Evolutionary conservation across 805 yeast genomes (phyloP), one percentile per base, ranked within the genome.

Genomic region (Candida suzukii): DNA sequence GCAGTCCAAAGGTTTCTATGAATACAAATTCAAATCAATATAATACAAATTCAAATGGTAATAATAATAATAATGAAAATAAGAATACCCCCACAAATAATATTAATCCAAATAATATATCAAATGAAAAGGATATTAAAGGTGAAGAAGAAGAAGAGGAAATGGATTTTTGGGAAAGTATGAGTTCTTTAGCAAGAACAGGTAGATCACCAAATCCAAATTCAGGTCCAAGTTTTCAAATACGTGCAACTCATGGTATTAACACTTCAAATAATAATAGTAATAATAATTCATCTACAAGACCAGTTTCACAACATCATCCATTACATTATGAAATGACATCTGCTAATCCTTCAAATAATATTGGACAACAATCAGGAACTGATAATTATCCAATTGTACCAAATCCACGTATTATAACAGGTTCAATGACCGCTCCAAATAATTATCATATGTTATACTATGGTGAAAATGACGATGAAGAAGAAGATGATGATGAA

Each of bases 101-200:
- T n/a, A n/a, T n/a, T n/a, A n/a, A n/a, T n/a, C n/a, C n/a, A n/a
- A n/a, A n/a, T n/a, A n/a, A n/a, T n/a, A n/a, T n/a, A n/a, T n/a
- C n/a, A n/a, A n/a, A n/a, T n/a, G n/a, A n/a, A n/a, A n/a, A n/a
- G n/a, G n/a, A 31, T n/a, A 31, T 31, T 22, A 22, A 31, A 13
- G 36, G 26, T 14, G 78, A 70, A 29, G 80, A 73, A 12, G 58
- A 70, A 4, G 86, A 78, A 32, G 87, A 78, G 44, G 87, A 76
- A 19, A 49, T 74, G 27, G 88, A 80, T 54, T 82, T 80, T 53
- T 81, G 86, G 83, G 88, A 81, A 46, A 75, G 78, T 2, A 69
- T 82, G 73, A 67, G 82, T 38, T 68, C 78, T 16, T 53, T 80
- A 19, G 74, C 80, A 1, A 73, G 71, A 35, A 58, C 29, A 10